These are phyloP conservation scores for Pyrus betulifolia DNA, from an alignment of 306 rosid genomes.

Conservation along the genomic window DNA sequence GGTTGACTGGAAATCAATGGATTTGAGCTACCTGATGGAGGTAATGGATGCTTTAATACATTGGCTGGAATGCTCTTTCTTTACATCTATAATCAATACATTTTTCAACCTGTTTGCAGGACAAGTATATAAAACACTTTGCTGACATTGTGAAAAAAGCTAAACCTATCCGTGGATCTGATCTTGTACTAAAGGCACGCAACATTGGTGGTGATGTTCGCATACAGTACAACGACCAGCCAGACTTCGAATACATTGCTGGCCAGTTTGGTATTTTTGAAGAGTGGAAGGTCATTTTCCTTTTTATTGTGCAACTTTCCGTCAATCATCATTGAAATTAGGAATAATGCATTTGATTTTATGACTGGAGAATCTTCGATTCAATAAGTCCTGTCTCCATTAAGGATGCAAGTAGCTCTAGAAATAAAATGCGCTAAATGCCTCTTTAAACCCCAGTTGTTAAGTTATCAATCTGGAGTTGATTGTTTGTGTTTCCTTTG, in stretches of 20 bases:
- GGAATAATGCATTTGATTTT: not conserved
- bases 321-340: not conserved
- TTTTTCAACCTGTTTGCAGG: conserved; percentile 40
- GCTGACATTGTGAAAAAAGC: conserved; percentile 57
- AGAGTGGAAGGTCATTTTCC: conserved; percentile 84
- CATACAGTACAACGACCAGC: conserved; percentile 52
- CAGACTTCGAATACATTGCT: conserved; percentile 66
- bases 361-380: not conserved
- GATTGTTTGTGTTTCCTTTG: conserved; percentile 7
- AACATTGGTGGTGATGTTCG: conserved; percentile 71
- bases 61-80: conserved; percentile 6
- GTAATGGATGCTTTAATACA: conserved; percentile 30
- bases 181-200: conserved; percentile 61
- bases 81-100: conserved; percentile 9
- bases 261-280: conserved; percentile 77
- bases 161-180: conserved; percentile 58
- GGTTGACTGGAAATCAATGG: conserved; percentile 86
- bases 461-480: conserved; percentile 1
- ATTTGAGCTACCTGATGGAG: conserved; percentile 87
- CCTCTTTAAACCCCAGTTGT: not conserved
- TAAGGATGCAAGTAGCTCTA: not conserved
- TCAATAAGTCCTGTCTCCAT: not conserved
- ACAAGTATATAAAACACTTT: conserved; percentile 49
- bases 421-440: not conserved
- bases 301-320: conserved; percentile 6